Base-by-base conservation (phyloP, 305 asterid species). In the Fraxinus platypoda region DNA sequence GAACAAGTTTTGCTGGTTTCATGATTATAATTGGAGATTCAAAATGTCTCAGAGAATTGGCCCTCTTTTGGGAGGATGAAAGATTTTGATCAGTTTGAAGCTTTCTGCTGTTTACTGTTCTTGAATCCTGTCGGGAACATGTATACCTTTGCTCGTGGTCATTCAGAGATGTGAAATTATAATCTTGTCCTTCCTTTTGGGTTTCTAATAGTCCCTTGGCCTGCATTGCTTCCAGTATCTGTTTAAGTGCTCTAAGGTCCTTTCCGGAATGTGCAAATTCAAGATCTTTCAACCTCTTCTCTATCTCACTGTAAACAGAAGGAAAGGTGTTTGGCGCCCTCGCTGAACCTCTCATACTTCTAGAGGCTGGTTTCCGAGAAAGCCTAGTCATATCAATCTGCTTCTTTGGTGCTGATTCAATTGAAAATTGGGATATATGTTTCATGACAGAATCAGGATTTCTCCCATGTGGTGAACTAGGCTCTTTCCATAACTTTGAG, bases 191-290 rank as follows among this genome's bases (percentile, higher is more conserved):
- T 85, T 85, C 94, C 74, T 90, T 86, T 82, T 86, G 86, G 3
- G 88, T 85, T 86, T 93, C 94, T 4, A 94, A 80, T 57, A 88
- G 78, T 76, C 95, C 95, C 86, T 93, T 95, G 3, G 84, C 90
- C 90, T 96, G 98, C 94, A 96, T 94, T 84, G 98, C 93, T 85
- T 96, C 99, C 79, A 96, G 83, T 76, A 95, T 94, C 90, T 95
- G 98, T 87, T 95, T 95, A 74, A 95, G 97, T 73, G 98, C 98
- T 88, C 98, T 87, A 80, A 95, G 97, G 81, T 95, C 98, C 92
- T 95, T 96, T 30, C 95, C 99, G 2, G 98, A 93, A 81, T 92
- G 90, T 3, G 90, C 88, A 85, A 92, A 96, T 66, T 96, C 97
- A 26, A 94, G 88, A 86, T 96, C 97, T 78, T 89, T 92, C 89